Conservation (phyloP, 306 rosid species). For the Pyrus pyrifolia region DNA sequence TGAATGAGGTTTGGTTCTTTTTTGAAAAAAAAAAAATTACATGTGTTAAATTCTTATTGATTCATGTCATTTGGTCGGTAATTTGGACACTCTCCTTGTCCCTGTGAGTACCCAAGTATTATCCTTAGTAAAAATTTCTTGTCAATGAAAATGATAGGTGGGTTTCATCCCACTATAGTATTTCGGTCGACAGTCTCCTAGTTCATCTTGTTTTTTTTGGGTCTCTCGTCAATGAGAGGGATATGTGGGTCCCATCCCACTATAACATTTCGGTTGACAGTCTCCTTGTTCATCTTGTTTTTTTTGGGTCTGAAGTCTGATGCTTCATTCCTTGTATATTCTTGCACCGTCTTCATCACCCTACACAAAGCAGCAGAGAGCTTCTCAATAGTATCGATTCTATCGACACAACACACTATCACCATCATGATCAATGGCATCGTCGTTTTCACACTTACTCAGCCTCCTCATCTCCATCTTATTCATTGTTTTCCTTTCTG, state of each 20-base stretch:
- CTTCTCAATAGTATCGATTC: background rate
- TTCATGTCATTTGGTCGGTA: background rate
- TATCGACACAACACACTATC: background rate
- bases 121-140: no score
- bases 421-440: constrained; percentile 25
- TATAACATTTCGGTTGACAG: background rate
- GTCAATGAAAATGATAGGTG: background rate
- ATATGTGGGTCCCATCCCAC: background rate
- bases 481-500: constrained; percentile 19
- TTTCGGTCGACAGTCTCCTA: background rate
- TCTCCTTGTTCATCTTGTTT: background rate
- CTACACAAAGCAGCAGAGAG: background rate
- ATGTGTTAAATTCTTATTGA: no score
- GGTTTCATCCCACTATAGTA: background rate
- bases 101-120: no score
- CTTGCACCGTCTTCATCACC: background rate
- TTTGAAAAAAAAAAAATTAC: no score
- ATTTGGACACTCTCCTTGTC: no score
- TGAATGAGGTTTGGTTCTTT: no score
- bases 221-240: no score
- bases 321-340: background rate
- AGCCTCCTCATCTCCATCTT: constrained; percentile 30
- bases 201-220: background rate
- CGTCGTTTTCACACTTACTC: constrained; percentile 18
- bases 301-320: background rate